Conservation (phyloP, 192 early-diverging fungal species). For the Coemansia sp. region DNA sequence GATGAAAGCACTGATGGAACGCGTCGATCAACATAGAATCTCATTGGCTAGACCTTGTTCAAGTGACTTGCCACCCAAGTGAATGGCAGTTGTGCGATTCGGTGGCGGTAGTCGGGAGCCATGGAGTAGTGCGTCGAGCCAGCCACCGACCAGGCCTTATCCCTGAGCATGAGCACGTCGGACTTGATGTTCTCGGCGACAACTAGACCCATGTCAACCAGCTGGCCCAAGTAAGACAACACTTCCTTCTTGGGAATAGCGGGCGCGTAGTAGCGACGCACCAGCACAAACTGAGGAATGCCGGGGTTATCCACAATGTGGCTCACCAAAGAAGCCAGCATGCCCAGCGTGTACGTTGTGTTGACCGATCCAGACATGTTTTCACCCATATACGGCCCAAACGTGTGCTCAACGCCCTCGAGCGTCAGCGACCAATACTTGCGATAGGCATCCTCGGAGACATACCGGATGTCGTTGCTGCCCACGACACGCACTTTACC, state of each 20-base stretch:
- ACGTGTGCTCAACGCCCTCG: conserved; percentile 3
- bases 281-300: conserved; percentile 32
- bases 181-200: conserved; percentile 17
- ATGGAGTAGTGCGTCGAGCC: conserved; percentile 30
- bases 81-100: background rate
- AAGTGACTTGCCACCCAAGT: background rate
- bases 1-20: background rate
- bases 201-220: conserved; percentile 28
- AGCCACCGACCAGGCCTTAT: background rate
- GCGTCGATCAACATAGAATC: background rate
- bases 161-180: background rate
- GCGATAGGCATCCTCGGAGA: conserved; percentile 25
- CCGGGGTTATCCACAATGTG: conserved; percentile 39
- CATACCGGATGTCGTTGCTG: conserved; percentile 43
- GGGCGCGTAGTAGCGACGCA: conserved; percentile 46
- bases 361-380: conserved; percentile 35
- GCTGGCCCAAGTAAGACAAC: conserved; percentile 22
- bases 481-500: conserved; percentile 23
- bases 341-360: conserved; percentile 17
- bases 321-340: conserved; percentile 30
- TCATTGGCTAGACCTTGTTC: conserved; percentile 4
- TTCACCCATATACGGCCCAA: conserved; percentile 38
- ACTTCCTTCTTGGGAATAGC: conserved; percentile 34
- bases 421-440: conserved; percentile 26
- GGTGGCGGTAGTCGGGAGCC: conserved; percentile 17